Base-by-base conservation (phyloP, 768 basidiomycete genomes). In the Lepiota venenata region DNA sequence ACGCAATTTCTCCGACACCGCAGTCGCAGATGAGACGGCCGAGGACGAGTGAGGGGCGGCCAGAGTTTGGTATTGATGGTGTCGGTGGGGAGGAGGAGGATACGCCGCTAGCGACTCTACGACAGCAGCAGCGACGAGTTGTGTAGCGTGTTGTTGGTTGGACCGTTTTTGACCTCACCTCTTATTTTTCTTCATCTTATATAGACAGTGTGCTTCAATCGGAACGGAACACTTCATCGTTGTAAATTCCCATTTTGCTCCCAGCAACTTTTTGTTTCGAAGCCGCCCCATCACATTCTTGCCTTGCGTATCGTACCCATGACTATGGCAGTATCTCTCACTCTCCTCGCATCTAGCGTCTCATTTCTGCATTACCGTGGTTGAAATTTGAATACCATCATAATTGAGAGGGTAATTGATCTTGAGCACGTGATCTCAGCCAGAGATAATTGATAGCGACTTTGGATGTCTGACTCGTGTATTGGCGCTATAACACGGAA, bases 91-190 rank as follows among this genome's bases (percentile, higher is more conserved):
- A 89, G 63, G 89, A 91, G 63, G 90, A 92, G 64, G 90, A 92
- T 63, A 71, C 90, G 37, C 90, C 90, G 16, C 73, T 93, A 45
- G 88, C 91, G 16, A 68, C 89, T 52, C 91, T 83, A 77, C 88
- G 91, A 67, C 87, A 87, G 63, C 88, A 85, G 64, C 84, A 81
- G 61, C 76, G 83, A 63, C 75, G 76, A 64, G 69, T 76, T 65
- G 47, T 48, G 45, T 56, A 41, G 43, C 59, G 22, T 35, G 60
- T 55, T 42, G 32, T 25, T n/a, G 46, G 12, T 21, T 44, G 27
- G 29, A 49, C 21, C 16, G 8, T 27, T 52, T 14, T 37, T 39
- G 45, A 7, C 21, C 32, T 27, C 50, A 40, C 39, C n/a, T 16
- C 42, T 54, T 51, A 50, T 52, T 52, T 45, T 47, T 40, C 40